Conservation (phyloP, 495 filamentous ascomycete genomes). For the Tetracladium marchalianum region DNA sequence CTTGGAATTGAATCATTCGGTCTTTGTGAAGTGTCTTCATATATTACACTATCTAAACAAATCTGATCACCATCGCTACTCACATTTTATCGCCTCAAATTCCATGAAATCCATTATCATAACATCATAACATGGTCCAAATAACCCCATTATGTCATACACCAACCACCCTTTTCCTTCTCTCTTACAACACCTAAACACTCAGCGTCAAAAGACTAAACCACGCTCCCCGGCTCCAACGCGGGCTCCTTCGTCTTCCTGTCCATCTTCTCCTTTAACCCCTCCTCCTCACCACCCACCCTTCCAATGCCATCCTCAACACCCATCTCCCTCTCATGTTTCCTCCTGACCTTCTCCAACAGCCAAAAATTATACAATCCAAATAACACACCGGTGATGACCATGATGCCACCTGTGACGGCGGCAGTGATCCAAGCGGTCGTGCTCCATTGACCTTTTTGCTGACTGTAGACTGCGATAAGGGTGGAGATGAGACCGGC, state of each 20-base stretch:
- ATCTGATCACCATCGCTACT: no score
- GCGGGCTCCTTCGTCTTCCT: slow-evolving; percentile 8
- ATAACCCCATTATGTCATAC: no score
- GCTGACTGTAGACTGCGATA: slow-evolving; percentile 36
- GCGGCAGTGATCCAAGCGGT: slow-evolving; percentile 32
- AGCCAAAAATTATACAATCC: slow-evolving; percentile 26
- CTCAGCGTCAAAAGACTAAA: not conserved
- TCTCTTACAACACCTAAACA: no score
- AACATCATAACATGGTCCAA: no score
- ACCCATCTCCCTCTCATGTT: slow-evolving; percentile 15
- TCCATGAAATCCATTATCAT: no score
- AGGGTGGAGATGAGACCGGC: slow-evolving; percentile 40
- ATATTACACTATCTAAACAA: no score
- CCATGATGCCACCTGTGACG: slow-evolving; percentile 18
- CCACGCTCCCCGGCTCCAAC: slow-evolving; percentile 14
- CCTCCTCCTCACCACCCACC: slow-evolving; percentile 4
- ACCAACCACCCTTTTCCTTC: no score
- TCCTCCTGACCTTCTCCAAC: slow-evolving; percentile 21
- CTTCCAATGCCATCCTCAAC: not conserved
- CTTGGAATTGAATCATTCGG: no score
- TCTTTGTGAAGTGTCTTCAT: no score
- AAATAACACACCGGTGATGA: slow-evolving; percentile 21
- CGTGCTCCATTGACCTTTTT: slow-evolving; percentile 32
- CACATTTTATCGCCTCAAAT: no score
- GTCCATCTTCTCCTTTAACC: slow-evolving; percentile 10